phyloP scores from a whole-genome alignment of 2,329 filamentous ascomycete species.

The Penicillium brasilianum region DNA sequence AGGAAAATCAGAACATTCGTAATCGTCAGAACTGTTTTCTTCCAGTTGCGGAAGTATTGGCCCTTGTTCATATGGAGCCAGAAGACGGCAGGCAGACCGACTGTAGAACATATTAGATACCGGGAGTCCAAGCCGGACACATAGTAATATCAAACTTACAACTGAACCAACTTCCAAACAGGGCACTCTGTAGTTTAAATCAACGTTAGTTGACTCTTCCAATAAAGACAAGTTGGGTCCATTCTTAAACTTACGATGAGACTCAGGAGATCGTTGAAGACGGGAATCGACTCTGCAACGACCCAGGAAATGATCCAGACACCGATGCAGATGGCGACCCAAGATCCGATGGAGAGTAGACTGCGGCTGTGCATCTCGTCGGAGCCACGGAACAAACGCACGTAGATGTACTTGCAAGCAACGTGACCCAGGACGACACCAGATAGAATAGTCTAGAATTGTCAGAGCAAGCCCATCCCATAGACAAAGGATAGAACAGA shows the following conservation, averaged over 20 bases:
- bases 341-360: constrained; percentile 57
- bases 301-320: constrained; percentile 68
- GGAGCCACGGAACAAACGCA: constrained; percentile 65
- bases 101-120: constrained; percentile 23
- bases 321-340: constrained; percentile 61
- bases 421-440: constrained; percentile 72
- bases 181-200: constrained; percentile 48
- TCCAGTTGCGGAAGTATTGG: constrained; percentile 36
- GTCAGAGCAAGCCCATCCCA: neutral
- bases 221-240: neutral
- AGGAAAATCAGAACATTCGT: constrained; percentile 30
- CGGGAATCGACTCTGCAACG: constrained; percentile 71
- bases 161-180: constrained; percentile 72
- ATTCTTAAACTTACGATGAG: constrained; percentile 53
- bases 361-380: constrained; percentile 58
- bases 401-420: constrained; percentile 68
- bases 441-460: constrained; percentile 63
- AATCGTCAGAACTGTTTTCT: constrained; percentile 36
- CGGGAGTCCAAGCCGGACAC: neutral
- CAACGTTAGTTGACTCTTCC: constrained; percentile 14
- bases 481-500: neutral
- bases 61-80: constrained; percentile 45
- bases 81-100: constrained; percentile 48
- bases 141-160: constrained; percentile 34
- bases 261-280: constrained; percentile 69